Evolutionary conservation across 768 basidiomycete species (phyloP).

Genomic region (Omphalotus guepiniiformis): DNA sequence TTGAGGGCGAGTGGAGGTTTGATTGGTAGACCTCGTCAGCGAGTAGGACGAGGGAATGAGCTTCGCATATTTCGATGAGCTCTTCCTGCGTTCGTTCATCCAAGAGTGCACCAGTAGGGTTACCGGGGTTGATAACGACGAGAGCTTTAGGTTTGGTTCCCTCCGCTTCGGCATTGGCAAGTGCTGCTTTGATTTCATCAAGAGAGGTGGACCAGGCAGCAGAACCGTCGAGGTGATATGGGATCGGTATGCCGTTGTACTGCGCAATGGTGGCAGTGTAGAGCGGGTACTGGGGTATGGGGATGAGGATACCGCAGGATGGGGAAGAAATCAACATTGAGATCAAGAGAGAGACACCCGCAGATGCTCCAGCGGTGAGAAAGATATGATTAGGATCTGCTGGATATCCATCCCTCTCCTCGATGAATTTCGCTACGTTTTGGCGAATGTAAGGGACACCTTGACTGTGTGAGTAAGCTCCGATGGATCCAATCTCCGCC

Average conservation of each 20-base stretch:
- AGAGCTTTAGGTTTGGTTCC: constrained; percentile 74
- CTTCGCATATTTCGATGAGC: constrained; percentile 82
- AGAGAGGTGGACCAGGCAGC: constrained; percentile 81
- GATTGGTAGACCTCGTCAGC: constrained; percentile 99
- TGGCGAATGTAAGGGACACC: constrained; percentile 86
- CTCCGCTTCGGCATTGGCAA: constrained; percentile 59
- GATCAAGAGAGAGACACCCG: constrained; percentile 86
- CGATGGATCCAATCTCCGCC: constrained; percentile 84
- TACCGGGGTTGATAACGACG: constrained; percentile 98
- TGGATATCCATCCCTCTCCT: constrained; percentile 85
- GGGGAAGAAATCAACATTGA: constrained; percentile 70
- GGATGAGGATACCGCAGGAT: constrained; percentile 80
- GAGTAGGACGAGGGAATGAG: constrained; percentile 80
- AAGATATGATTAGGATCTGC: constrained; percentile 84
- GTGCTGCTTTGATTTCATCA: constrained; percentile 57
- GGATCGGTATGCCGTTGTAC: constrained; percentile 71
- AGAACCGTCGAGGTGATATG: constrained; percentile 86
- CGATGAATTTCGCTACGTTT: constrained; percentile 86
- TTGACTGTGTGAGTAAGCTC: constrained; percentile 95
- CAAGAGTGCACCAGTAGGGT: constrained; percentile 90
- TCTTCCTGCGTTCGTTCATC: constrained; percentile 63
- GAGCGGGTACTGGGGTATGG: constrained; percentile 97
- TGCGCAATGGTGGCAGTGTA: constrained; percentile 95
- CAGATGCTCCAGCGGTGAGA: constrained; percentile 92
- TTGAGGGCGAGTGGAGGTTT: constrained; percentile 71